These are phyloP conservation scores for Zea luxurians DNA, from an alignment of 176 grass and related monocot genomes.

Conservation along the genomic window DNA sequence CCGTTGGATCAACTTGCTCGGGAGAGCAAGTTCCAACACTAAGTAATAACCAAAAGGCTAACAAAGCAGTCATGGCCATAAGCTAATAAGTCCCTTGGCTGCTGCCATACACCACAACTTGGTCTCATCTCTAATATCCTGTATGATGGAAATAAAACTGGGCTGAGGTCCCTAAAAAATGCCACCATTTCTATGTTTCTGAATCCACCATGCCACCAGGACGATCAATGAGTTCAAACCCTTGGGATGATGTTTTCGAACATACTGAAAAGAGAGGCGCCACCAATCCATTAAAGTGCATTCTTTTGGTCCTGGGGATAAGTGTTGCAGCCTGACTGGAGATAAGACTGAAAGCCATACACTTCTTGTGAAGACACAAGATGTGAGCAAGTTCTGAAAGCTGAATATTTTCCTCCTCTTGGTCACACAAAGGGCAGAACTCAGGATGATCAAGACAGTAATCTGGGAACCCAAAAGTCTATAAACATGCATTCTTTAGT, in stretches of 20 bases:
- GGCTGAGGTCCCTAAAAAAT: not conserved
- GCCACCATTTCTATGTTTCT: not conserved
- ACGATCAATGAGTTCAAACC: not conserved
- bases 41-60: not conserved
- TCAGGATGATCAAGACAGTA: not conserved
- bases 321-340: not conserved
- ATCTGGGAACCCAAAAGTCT: conserved; percentile 25
- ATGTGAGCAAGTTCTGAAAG: not conserved
- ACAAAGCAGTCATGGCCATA: not conserved
- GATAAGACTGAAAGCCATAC: not conserved
- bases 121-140: not conserved
- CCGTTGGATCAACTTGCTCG: no score
- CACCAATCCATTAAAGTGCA: not conserved
- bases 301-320: not conserved
- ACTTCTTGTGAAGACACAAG: not conserved
- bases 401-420: not conserved
- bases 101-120: not conserved
- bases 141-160: not conserved
- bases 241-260: not conserved
- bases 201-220: not conserved
- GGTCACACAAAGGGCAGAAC: not conserved
- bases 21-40: no score
- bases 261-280: not conserved
- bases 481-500: conserved; percentile 4
- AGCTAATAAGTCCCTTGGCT: not conserved